These are phyloP conservation scores for Paraurostyla sp. DNA, from an alignment of 73 alveolate species.

Conservation along the genomic window DNA sequence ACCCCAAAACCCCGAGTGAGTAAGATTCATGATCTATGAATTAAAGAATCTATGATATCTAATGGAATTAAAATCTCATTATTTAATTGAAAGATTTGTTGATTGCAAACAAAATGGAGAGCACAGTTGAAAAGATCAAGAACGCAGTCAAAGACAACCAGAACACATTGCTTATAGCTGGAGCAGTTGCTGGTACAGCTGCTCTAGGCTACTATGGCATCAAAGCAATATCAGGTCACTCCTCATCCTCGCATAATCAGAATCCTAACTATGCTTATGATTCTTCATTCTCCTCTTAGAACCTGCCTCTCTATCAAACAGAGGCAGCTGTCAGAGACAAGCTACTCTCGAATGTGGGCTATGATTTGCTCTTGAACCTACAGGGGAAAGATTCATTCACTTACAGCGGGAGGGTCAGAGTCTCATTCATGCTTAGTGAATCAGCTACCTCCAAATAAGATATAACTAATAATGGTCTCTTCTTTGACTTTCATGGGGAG, in stretches of 20 bases:
- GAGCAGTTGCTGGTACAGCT: conserved; percentile 35
- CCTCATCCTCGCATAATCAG: not conserved
- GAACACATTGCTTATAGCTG: not conserved
- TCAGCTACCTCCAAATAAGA: not conserved
- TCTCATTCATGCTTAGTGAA: conserved; percentile 7
- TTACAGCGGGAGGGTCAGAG: not conserved
- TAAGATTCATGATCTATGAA: no score
- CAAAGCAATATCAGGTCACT: not conserved
- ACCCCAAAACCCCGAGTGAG: no score
- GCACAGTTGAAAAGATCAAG: not conserved
- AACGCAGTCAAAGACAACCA: conserved; percentile 16
- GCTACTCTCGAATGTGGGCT: not conserved
- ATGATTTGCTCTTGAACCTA: not conserved
- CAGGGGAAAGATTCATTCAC: not conserved
- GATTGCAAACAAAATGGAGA: no score
- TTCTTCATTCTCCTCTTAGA: not conserved
- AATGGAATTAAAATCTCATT: no score
- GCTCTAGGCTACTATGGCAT: conserved; percentile 33
- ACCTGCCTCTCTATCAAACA: not conserved
- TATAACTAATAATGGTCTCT: not conserved
- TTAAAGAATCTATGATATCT: no score
- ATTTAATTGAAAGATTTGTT: no score
- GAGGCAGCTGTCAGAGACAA: not conserved
- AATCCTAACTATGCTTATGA: not conserved
- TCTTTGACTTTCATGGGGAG: conserved; percentile 62